Conservation (phyloP, 768 basidiomycete genomes). For the Auricularia heimuer region DNA sequence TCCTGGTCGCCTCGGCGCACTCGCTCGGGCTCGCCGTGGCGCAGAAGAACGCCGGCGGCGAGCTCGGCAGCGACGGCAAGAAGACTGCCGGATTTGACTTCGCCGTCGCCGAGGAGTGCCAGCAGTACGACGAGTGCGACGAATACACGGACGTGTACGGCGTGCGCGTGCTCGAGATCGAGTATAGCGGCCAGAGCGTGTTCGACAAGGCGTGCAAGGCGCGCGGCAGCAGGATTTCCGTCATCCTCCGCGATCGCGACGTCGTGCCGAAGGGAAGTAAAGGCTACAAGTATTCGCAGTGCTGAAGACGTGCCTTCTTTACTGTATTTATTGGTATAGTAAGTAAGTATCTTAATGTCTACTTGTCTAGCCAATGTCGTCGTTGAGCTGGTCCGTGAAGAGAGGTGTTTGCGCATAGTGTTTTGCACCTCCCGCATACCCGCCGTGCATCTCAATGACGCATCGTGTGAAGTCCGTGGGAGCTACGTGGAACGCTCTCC, state of each 20-base stretch:
- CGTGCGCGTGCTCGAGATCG: neutral
- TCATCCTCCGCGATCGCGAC: neutral
- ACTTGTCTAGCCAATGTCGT: too few species aligned
- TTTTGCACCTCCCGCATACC: too few species aligned
- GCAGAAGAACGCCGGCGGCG: neutral
- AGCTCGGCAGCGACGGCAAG: neutral
- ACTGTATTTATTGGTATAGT: too few species aligned
- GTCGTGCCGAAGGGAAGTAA: neutral
- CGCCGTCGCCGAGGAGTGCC: conserved; percentile 1
- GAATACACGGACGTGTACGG: neutral
- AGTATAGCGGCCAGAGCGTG: neutral
- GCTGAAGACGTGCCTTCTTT: neutral
- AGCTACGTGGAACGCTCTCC: too few species aligned
- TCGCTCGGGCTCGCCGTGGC: neutral
- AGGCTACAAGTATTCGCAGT: neutral
- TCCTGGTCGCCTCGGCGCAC: neutral
- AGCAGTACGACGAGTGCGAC: neutral
- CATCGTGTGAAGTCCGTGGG: too few species aligned
- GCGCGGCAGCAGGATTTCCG: neutral
- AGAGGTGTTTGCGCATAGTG: too few species aligned
- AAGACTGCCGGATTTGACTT: neutral
- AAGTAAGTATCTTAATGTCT: too few species aligned
- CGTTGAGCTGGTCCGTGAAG: too few species aligned
- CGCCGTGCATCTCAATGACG: too few species aligned
- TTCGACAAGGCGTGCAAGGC: neutral